A percentile compares a stretch with the other conserved stretches of the same genome.
Evolutionary conservation across 805 yeast genomes (phyloP).

Genomic region (Saccharomycopsis babjevae): DNA sequence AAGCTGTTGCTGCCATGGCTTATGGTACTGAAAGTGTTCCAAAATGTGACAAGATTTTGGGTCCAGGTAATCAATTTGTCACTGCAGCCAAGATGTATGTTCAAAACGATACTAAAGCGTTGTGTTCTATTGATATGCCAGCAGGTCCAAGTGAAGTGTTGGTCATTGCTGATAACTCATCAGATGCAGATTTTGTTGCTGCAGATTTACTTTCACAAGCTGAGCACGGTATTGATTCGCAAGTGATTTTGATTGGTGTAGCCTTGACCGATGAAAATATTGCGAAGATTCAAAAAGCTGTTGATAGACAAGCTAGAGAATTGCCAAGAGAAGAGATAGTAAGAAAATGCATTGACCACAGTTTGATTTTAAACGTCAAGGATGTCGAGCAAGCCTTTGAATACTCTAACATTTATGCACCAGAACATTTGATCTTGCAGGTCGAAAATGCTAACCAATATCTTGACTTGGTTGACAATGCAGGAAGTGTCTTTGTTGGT

Average conservation of each 20-base stretch:
- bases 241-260: constrained; percentile 85
- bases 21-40: constrained; percentile 91
- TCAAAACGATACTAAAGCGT: constrained; percentile 88
- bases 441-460: constrained; percentile 65
- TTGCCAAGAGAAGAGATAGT: constrained; percentile 92
- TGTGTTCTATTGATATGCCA: constrained; percentile 98
- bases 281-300: constrained; percentile 66
- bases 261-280: constrained; percentile 51
- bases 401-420: constrained; percentile 89
- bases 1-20: constrained; percentile 98
- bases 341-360: constrained; percentile 84
- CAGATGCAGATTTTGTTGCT: constrained; percentile 96
- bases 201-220: constrained; percentile 94
- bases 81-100: constrained; percentile 99
- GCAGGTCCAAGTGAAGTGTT: constrained; percentile 99
- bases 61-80: constrained; percentile 98
- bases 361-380: constrained; percentile 64
- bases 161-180: constrained; percentile 80
- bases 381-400: constrained; percentile 70
- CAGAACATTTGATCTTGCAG: constrained; percentile 94
- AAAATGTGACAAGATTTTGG: constrained; percentile 92
- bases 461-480: constrained; percentile 72
- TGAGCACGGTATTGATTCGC: constrained; percentile 97
- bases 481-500: constrained; percentile 96
- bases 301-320: constrained; percentile 69